Evolutionary conservation across 805 yeast species (phyloP), one percentile per base, ranked within the genome.

Genomic region (Kluyveromyces dobzhanskii): DNA sequence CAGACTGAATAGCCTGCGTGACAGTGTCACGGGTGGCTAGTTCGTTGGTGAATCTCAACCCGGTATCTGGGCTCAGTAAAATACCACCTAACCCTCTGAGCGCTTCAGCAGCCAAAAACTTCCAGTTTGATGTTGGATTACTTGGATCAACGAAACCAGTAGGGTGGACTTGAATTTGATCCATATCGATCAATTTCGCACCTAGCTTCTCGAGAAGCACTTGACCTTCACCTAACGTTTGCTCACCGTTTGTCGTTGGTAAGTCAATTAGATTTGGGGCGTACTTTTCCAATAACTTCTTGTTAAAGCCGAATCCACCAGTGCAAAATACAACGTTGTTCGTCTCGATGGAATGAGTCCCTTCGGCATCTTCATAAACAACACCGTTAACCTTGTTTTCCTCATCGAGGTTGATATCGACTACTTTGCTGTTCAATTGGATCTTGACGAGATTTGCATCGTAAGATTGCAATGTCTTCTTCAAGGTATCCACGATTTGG

Each of bases 191-290:
- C 43, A 75, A 56, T 7, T 66, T 60, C 6, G 75, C 80, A 29
- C 71, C 71, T 29, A 69, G 49, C 14, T 60, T 65, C 21, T 57
- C 62, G n/a, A 75, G 62, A n/a, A 75, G 51, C 21, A 61, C 57
- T 32, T 71, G 77, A 3, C 81, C 80, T 50, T 76, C 81, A 14
- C 83, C 83, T 0, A 75, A 61, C 1, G 80, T 74, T 47, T 68
- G 72, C 18, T 56, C 57, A 19, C 78, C 76, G 51, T 76, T 76
- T 1, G 81, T 75, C 34, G 77, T 72, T 21, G 83, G 78, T 18
- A 71, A 51, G 5, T 58, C 44, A 0, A 61, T 41, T 29, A 71
- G 50, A 30, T 73, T 71, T 6, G 78, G 78, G 25, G 75, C 65
- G 44, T 64, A 69, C 41, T 65, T 56, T 17, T 56, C 46, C 16